Base-by-base conservation (phyloP, 192 early-diverging fungal species). In the Coemansia sp. region DNA sequence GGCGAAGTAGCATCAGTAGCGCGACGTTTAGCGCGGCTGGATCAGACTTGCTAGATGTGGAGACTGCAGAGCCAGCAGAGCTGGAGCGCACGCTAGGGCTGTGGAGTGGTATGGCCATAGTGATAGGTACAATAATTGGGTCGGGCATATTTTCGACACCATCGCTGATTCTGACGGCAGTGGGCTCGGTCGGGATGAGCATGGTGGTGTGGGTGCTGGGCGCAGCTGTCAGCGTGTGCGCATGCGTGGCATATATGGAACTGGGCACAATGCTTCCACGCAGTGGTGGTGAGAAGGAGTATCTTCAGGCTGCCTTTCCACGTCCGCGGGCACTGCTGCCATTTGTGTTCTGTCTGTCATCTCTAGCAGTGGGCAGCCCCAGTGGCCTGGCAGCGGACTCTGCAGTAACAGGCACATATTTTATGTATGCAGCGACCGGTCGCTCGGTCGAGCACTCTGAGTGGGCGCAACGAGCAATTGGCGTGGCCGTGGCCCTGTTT, bases 201-300 rank as follows among this genome's bases (percentile, higher is more conserved):
- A 62, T 76, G 52, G 60, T 66, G 7, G 72, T 83, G 59, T 83
- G 81, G 81, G 47, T 66, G 4, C 19, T 83, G 11, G 81, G 81
- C 21, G 81, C 73, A 0, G 35, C 51, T 2, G 60, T 78, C 37
- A 83, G 75, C 45, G 19, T 74, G 11, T 77, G 75, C 53, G 75
- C 72, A 4, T 76, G 75, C 24, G 57, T 66, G 0, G 65, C 72
- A 37, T 85, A 84, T 29, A 68, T 86, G 59, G 84, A 85, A 65
- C 65, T 85, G 10, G 85, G 85, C 9, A 82, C 82, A 0, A 83
- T 85, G 84, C 58, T 86, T 32, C 75, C 77, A 2, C 50, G 65
- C 2, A 83, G 80, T 58, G 87, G 87, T 10, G 87, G 87, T 21
- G 87, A 89, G 65, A 79, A 86, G 75, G 83, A 83, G 62, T 87